These are phyloP conservation scores for Eimeria falciformis DNA, from an alignment of 169 alveolate genomes.

Conservation along the genomic window DNA sequence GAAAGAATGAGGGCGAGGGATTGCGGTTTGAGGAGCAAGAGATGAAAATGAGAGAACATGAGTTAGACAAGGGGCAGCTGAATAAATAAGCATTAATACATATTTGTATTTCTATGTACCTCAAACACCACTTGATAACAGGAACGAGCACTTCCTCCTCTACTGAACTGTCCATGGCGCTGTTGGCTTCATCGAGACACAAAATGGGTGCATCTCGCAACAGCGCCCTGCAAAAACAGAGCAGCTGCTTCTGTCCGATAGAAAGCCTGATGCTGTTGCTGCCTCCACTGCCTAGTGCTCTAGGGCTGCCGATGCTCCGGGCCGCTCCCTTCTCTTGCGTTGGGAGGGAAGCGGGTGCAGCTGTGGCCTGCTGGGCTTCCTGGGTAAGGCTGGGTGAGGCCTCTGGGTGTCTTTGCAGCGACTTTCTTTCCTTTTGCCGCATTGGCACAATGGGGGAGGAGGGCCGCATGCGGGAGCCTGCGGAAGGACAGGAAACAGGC, in stretches of 20 bases:
- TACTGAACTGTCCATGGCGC: slow-evolving; percentile 14
- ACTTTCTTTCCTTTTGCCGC: background rate
- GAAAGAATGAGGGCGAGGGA: too few species aligned
- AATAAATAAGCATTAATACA: background rate
- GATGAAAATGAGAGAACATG: background rate
- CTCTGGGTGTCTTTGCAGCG: background rate
- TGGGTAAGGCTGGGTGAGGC: background rate
- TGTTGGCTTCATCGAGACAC: slow-evolving; percentile 86
- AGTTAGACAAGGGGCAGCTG: background rate
- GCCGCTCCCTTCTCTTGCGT: background rate
- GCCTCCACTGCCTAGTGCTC: background rate
- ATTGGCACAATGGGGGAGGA: background rate
- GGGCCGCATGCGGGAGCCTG: slow-evolving; percentile 25
- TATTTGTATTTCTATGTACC: background rate
- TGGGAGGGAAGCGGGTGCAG: background rate
- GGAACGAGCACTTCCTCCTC: background rate
- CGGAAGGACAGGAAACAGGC: background rate
- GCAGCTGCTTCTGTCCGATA: slow-evolving; percentile 89
- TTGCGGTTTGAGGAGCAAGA: background rate
- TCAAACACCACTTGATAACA: background rate
- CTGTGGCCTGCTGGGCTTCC: background rate
- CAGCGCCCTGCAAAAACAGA: slow-evolving; percentile 89
- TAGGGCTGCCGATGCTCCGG: background rate
- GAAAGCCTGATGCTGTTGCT: slow-evolving; percentile 76
- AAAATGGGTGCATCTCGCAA: slow-evolving; percentile 85